These are phyloP conservation scores for Paraconiothyrium sp. DNA, from an alignment of 2,329 filamentous ascomycete species.

Conservation along the genomic window DNA sequence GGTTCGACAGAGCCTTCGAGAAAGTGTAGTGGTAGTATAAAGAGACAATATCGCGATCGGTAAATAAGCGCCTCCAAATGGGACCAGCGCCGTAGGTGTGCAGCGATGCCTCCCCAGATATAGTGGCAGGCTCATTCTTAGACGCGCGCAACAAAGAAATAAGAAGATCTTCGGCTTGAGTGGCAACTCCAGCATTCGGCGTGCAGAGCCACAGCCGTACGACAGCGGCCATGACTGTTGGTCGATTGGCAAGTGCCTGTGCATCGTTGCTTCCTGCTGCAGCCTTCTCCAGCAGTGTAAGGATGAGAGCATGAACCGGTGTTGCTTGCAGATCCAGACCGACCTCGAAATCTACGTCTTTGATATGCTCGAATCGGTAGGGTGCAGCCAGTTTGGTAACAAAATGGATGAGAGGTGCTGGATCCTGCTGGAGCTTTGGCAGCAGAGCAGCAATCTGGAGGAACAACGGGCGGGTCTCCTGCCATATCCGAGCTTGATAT, in stretches of 20 bases:
- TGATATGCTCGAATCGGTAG: slow-evolving; percentile 50
- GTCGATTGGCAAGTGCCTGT: slow-evolving; percentile 66
- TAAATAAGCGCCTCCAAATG: slow-evolving; percentile 70
- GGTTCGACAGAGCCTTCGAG: slow-evolving; percentile 48
- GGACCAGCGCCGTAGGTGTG: slow-evolving; percentile 50
- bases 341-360: slow-evolving; percentile 63
- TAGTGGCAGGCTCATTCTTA: slow-evolving; percentile 53
- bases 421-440: slow-evolving; percentile 65
- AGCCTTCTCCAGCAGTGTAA: slow-evolving; percentile 67
- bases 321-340: slow-evolving; percentile 61
- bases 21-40: slow-evolving; percentile 66
- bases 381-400: slow-evolving; percentile 60
- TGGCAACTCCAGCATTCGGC: slow-evolving; percentile 63
- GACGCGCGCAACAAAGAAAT: slow-evolving; percentile 61
- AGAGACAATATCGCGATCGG: slow-evolving; percentile 67
- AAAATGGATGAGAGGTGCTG: slow-evolving; percentile 63
- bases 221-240: slow-evolving; percentile 63
- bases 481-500: slow-evolving; percentile 39
- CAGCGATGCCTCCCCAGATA: slow-evolving; percentile 37
- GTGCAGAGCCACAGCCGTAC: slow-evolving; percentile 68
- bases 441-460: slow-evolving; percentile 61
- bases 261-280: slow-evolving; percentile 61
- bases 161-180: slow-evolving; percentile 63
- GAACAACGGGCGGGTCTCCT: slow-evolving; percentile 48
- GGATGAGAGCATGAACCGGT: slow-evolving; percentile 65